These are phyloP conservation scores for Maudiozyma bulderi DNA, from an alignment of 805 yeast species.

Conservation along the genomic window DNA sequence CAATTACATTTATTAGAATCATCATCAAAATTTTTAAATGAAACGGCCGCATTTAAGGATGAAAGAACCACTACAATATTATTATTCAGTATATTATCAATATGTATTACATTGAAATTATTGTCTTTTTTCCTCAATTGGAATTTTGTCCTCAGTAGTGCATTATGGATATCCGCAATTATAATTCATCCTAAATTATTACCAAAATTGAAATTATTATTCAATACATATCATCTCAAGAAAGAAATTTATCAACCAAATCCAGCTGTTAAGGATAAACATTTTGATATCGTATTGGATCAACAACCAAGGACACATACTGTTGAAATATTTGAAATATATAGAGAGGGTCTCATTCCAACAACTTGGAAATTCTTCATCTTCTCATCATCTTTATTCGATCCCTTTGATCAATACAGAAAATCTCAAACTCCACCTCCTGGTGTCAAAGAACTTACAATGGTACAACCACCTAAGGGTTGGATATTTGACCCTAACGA, in stretches of 20 bases:
- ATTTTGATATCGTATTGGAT: slow-evolving; percentile 46
- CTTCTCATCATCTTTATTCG: slow-evolving; percentile 50
- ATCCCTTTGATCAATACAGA: slow-evolving; percentile 36
- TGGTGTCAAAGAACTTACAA: slow-evolving; percentile 46
- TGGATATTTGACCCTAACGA: slow-evolving; percentile 61
- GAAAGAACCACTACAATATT: slow-evolving; percentile 57
- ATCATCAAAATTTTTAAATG: slow-evolving; percentile 46
- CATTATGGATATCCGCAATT: slow-evolving; percentile 48
- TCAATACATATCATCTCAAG: not conserved
- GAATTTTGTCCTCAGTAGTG: slow-evolving; percentile 44
- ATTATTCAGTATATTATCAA: slow-evolving; percentile 34
- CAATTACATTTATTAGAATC: slow-evolving; percentile 41
- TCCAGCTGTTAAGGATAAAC: not conserved
- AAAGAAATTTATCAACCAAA: not conserved
- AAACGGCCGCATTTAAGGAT: slow-evolving; percentile 61
- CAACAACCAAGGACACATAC: slow-evolving; percentile 48
- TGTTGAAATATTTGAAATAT: slow-evolving; percentile 76
- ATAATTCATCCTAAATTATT: slow-evolving; percentile 51
- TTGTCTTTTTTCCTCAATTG: slow-evolving; percentile 53
- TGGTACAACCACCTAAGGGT: slow-evolving; percentile 55
- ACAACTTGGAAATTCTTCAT: slow-evolving; percentile 52
- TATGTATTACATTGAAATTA: slow-evolving; percentile 34
- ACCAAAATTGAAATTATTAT: not conserved
- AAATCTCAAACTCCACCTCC: slow-evolving; percentile 48
- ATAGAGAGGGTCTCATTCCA: slow-evolving; percentile 51